Evolutionary conservation across 176 grass and related monocot species (phyloP).

Genomic region (Bonia amplexicaulis): DNA sequence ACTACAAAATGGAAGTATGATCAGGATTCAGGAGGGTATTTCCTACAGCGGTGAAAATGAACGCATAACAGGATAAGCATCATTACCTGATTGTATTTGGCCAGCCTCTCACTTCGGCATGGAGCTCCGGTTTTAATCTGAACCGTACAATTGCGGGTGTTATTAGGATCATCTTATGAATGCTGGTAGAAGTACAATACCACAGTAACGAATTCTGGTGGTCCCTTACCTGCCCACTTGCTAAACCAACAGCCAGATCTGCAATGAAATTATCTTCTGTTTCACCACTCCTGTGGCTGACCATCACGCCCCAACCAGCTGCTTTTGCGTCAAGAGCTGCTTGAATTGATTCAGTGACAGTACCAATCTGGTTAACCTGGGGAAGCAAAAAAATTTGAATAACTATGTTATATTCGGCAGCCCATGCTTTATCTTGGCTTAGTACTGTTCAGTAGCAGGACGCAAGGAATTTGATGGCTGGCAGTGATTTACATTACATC

Average conservation of each 20-base stretch:
- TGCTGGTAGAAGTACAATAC: not conserved
- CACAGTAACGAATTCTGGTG: not conserved
- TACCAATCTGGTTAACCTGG: conserved; percentile 95
- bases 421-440: not conserved
- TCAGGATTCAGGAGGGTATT: not conserved
- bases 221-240: conserved; percentile 80
- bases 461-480: not conserved
- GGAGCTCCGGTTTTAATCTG: conserved; percentile 98
- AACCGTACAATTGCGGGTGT: not conserved
- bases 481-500: not conserved
- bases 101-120: conserved; percentile 82
- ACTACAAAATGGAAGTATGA: not conserved
- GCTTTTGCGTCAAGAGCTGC: conserved; percentile 86
- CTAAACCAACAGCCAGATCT: conserved; percentile 86
- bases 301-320: conserved; percentile 98
- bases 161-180: not conserved
- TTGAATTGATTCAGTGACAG: conserved; percentile 85
- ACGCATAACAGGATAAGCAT: not conserved
- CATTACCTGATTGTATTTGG: conserved; percentile 93
- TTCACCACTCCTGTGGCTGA: conserved; percentile 97
- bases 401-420: not conserved
- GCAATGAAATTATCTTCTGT: conserved; percentile 98
- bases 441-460: not conserved
- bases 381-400: conserved; percentile 22
- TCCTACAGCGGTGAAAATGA: not conserved